Base-by-base conservation (phyloP, 805 yeast species). In the Suhomyces xylopsoci region DNA sequence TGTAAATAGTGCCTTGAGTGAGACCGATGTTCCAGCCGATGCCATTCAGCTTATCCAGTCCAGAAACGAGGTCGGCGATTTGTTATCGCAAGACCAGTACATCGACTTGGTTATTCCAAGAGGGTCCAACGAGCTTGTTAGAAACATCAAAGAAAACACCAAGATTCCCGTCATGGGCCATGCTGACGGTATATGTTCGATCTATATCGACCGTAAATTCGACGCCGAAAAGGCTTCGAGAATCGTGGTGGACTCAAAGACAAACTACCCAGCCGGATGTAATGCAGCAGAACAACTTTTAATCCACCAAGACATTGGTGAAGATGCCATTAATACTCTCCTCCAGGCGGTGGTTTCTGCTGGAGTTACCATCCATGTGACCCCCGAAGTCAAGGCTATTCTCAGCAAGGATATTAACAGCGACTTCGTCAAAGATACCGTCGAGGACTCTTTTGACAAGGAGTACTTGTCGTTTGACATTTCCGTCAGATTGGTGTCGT, bases 241-340 rank as follows among this genome's bases (percentile, higher is more conserved):
- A 52, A 82, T 94, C 28, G 77, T 84, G 5, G 81, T 90, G 25
- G 99, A 94, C 69, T 81, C 97, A 4, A 94, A 94, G 71, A 90
- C 97, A 0, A 92, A 91, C 69, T 94, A 94, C 67, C 97, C 98
- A 47, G 99, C 99, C 10, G 99, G 97, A n/a, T 94, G 99, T 70
- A 94, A 94, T 67, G 97, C 99, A 7, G 93, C 83, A 51, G 99
- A 94, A 69, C 90, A 94, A 32, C 70, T 94, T 28, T 78, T 94
- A 52, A 70, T 96, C 46, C 80, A 87, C 68, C 71, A 76, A 48
- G 64, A 60, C 59, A 53, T 67, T 67, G 58, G 74, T 65, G 50
- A 71, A 55, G 60, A 62, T 58, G 50, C 59, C 17, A 57, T 61
- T 40, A 54, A 58, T 45, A 49, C 58, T 15, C 61, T 78, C 14